Evolutionary conservation across 768 basidiomycete genomes (phyloP).

Genomic region (Harrya chromipes): DNA sequence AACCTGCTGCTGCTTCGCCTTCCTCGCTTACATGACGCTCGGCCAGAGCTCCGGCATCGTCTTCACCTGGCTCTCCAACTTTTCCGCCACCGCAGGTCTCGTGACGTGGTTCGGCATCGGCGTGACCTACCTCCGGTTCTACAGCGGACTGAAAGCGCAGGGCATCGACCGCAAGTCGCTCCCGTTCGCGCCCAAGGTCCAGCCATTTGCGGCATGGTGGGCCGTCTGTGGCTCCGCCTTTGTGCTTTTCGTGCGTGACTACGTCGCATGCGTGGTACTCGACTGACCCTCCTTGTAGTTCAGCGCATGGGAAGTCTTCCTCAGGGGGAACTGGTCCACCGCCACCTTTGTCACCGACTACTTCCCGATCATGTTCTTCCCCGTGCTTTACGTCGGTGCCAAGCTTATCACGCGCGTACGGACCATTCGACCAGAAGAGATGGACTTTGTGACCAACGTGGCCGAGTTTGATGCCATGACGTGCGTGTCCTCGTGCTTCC

Average conservation of each 20-base stretch:
- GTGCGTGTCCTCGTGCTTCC: conserved; percentile 15
- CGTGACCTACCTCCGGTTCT: conserved; percentile 46
- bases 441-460: conserved; percentile 27
- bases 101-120: conserved; percentile 44
- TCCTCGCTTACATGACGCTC: conserved; percentile 43
- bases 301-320: conserved; percentile 41
- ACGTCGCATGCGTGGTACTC: too few species aligned
- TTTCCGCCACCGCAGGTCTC: conserved; percentile 39
- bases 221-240: conserved; percentile 27
- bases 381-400: conserved; percentile 39
- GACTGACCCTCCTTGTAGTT: conserved; percentile 25
- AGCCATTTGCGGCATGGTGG: conserved; percentile 43
- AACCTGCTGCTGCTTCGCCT: conserved; percentile 29
- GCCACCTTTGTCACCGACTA: conserved; percentile 43
- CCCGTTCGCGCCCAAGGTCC: conserved; percentile 42
- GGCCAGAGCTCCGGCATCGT: conserved; percentile 33
- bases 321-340: conserved; percentile 36
- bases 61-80: conserved; percentile 41
- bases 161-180: conserved; percentile 46
- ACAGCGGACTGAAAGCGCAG: conserved; percentile 45
- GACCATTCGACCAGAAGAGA: conserved; percentile 9
- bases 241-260: conserved; percentile 34
- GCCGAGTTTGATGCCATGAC: conserved; percentile 30
- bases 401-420: conserved; percentile 15
- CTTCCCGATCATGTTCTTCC: conserved; percentile 43